phyloP scores from a whole-genome alignment of 805 yeast genomes.

The Debaryomyces hansenii region DNA sequence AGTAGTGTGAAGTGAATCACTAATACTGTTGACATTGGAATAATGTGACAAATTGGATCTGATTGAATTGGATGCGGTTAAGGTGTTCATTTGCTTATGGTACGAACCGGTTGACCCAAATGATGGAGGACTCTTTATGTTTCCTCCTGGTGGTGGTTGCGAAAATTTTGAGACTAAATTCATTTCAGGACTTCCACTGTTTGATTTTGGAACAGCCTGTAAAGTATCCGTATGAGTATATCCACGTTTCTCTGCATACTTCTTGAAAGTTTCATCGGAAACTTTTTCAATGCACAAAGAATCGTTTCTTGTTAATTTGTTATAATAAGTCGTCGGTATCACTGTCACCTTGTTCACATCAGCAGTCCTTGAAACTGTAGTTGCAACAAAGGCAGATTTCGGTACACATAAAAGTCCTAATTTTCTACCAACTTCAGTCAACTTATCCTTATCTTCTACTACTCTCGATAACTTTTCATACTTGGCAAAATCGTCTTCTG shows the following conservation, averaged over 20 bases:
- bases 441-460: conserved; percentile 20
- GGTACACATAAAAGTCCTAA: conserved; percentile 59
- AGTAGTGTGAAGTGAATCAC: conserved; percentile 34
- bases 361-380: conserved; percentile 56
- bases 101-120: not conserved
- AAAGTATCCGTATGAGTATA: conserved; percentile 30
- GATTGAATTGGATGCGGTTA: conserved; percentile 21
- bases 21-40: conserved; percentile 25
- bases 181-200: not conserved
- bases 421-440: conserved; percentile 42
- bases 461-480: conserved; percentile 8
- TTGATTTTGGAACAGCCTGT: conserved; percentile 15
- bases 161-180: not conserved
- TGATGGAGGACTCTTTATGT: not conserved
- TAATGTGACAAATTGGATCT: conserved; percentile 30
- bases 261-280: conserved; percentile 43
- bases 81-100: not conserved
- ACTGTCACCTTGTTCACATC: conserved; percentile 60
- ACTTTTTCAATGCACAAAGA: conserved; percentile 44
- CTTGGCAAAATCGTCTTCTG: conserved; percentile 10
- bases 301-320: conserved; percentile 51
- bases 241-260: conserved; percentile 52
- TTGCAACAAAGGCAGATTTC: conserved; percentile 57
- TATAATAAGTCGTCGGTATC: conserved; percentile 63
- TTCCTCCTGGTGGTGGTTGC: conserved; percentile 6